Base-by-base conservation (phyloP, 352 stramenopile genomes). In the Globisporangium paddicum region DNA sequence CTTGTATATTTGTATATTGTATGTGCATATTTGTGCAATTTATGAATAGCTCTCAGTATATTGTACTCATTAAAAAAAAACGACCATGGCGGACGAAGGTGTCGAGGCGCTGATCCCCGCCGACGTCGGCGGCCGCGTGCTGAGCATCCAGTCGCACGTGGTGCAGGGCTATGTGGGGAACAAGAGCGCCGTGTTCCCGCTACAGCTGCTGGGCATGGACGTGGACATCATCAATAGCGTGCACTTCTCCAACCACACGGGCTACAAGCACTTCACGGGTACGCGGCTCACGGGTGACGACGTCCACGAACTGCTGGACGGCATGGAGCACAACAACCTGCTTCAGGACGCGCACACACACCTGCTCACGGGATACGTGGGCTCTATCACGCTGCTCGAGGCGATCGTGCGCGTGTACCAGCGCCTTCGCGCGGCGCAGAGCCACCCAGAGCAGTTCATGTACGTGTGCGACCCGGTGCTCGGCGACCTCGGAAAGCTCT, bases 201-300 rank as follows among this genome's bases (percentile, higher is more conserved):
- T 95, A 66, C 86, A 93, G 69, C 72, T 90, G 59, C 73, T 95
- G 32, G 83, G 86, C 19, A 77, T 93, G 69, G 86, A 95, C 53
- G 86, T 93, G 40, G 86, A 95, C 69, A 79, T 88, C 47, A 90
- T 95, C 72, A 93, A 95, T 66, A 93, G 77, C 56, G 81, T 95
- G 19, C 83, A 95, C 60, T 93, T 95, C 59, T 92, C 83, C 72
- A 93, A 95, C 68, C 83, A 93, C 70, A 92, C 82, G 28, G 86
- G 86, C 3, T 95, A 93, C 72, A 64, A 63, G 37, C 82, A 82
- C 51, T 92, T 91, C 60, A 79, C 71, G 21, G 83, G 83, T 55
- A 82, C 86, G 61, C 75, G 79, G 9, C 82, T 93, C 58, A 77
- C 68, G 28, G 81, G 82, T 46, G 76, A 89, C 34, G 82, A 93